These are phyloP conservation scores for Xenoacremonium recifei DNA, from an alignment of 2,329 filamentous ascomycete genomes.

Conservation along the genomic window DNA sequence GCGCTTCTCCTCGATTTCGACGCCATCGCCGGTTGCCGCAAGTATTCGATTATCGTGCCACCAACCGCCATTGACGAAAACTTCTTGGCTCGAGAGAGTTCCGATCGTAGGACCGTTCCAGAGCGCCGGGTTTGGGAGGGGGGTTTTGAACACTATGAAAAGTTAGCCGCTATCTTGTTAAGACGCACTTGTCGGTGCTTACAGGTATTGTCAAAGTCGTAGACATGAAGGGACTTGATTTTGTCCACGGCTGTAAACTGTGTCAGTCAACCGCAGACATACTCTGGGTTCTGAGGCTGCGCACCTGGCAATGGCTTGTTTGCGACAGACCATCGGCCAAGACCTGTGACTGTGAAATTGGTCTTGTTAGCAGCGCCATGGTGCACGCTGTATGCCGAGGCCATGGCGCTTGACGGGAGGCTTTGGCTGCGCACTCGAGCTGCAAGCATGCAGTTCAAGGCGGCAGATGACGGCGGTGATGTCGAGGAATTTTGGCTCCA, in stretches of 20 bases:
- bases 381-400: slow-evolving; percentile 38
- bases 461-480: background rate
- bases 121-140: slow-evolving; percentile 81
- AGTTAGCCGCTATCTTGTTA: background rate
- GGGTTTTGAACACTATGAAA: slow-evolving; percentile 77
- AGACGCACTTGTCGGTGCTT: slow-evolving; percentile 30
- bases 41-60: slow-evolving; percentile 93
- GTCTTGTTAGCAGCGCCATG: slow-evolving; percentile 32
- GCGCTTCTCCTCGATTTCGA: slow-evolving; percentile 75
- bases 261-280: slow-evolving; percentile 3
- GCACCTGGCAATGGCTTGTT: slow-evolving; percentile 69
- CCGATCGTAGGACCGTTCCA: slow-evolving; percentile 82
- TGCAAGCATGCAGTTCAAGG: slow-evolving; percentile 23
- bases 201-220: slow-evolving; percentile 98
- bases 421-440: slow-evolving; percentile 20
- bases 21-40: slow-evolving; percentile 78
- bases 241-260: slow-evolving; percentile 53
- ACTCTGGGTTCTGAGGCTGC: slow-evolving; percentile 13
- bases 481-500: slow-evolving; percentile 14
- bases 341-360: slow-evolving; percentile 63
- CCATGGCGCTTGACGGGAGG: slow-evolving; percentile 34
- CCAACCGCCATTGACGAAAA: slow-evolving; percentile 85
- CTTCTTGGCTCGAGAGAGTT: slow-evolving; percentile 70
- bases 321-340: slow-evolving; percentile 82
- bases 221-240: slow-evolving; percentile 83